Base-by-base conservation (phyloP, 257 asterid species). In the Penstemon newberryi region DNA sequence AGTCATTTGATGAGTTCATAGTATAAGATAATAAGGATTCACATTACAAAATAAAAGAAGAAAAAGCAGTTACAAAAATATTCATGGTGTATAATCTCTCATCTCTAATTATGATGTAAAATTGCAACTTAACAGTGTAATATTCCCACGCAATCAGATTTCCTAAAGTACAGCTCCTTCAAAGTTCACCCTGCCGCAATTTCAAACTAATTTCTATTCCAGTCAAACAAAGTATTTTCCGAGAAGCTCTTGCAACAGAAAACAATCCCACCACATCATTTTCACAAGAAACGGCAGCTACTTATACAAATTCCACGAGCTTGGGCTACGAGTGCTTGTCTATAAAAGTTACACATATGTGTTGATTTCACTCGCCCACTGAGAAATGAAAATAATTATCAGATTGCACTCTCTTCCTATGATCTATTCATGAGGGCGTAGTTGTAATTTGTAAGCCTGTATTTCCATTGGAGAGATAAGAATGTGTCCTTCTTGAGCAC, bases 381-480 rank as follows among this genome's bases (percentile, higher is more conserved):
- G 66, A 69, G 65, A 53, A 53, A 60, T 12, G 41, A 69, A 43
- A 45, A 50, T 37, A 4, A 75, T 8, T 42, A 65, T 15, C 69
- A 70, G 58, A 18, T 44, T 25, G 18, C 54, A 49, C 54, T 44
- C 70, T 39, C 50, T 11, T 55, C 50, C 36, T 6, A 41, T 46
- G 33, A 56, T 47, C 57, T 75, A 77, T 52, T 80, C 73, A 49
- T 59, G 86, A 15, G 87, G 92, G 72, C 77, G 81, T 59, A 91
- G 66, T 50, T 81, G 91, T 80, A 94, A 71, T 77, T 86, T 91
- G 79, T 94, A 94, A 75, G 99, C 89, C 78, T 94, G 99, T 78
- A 94, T 78, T 77, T 94, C 99, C 97, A 91, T 91, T 64, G 96
- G 99, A 69, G 96, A 75, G 49, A 94, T 87, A 41, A 94, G 79